Conservation (phyloP, 176 grass and related monocot genomes). For the Typha latifolia region DNA sequence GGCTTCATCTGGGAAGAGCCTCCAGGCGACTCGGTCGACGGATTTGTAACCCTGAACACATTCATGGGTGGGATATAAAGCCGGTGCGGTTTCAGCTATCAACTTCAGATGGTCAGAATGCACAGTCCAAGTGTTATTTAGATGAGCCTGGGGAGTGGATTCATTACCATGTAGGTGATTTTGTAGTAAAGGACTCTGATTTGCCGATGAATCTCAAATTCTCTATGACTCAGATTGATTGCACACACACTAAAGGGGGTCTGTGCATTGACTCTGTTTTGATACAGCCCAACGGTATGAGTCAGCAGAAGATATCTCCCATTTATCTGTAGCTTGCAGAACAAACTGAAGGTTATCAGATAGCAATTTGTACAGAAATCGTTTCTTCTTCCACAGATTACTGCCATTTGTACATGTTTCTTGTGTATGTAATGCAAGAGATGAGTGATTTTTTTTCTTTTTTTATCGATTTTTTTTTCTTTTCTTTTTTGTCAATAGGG, state of each 20-base stretch:
- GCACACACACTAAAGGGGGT: constrained; percentile 91
- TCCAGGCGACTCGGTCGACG: constrained; percentile 47
- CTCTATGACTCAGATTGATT: constrained; percentile 87
- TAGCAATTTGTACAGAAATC: neutral
- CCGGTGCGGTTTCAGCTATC: constrained; percentile 70
- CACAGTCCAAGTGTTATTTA: constrained; percentile 70
- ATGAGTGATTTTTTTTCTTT: too few species aligned
- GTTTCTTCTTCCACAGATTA: too few species aligned
- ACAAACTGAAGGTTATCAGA: neutral
- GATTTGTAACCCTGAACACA: constrained; percentile 44
- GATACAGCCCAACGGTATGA: constrained; percentile 47
- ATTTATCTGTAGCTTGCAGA: constrained; percentile 9
- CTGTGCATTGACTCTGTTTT: constrained; percentile 82
- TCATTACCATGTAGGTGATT: constrained; percentile 74
- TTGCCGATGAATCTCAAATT: constrained; percentile 36
- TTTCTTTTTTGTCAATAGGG: too few species aligned
- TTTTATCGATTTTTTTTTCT: too few species aligned
- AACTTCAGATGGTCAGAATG: constrained; percentile 70
- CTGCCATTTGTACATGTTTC: too few species aligned
- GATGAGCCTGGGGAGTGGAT: constrained; percentile 63
- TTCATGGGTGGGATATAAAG: constrained; percentile 90
- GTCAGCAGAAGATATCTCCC: constrained; percentile 12
- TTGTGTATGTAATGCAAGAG: too few species aligned
- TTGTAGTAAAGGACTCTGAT: constrained; percentile 41
- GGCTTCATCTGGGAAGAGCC: constrained; percentile 61